Evolutionary conservation across 2,329 filamentous ascomycete genomes (phyloP), one percentile per base, ranked within the genome.

Genomic region (Colletotrichum neosansevieriae): DNA sequence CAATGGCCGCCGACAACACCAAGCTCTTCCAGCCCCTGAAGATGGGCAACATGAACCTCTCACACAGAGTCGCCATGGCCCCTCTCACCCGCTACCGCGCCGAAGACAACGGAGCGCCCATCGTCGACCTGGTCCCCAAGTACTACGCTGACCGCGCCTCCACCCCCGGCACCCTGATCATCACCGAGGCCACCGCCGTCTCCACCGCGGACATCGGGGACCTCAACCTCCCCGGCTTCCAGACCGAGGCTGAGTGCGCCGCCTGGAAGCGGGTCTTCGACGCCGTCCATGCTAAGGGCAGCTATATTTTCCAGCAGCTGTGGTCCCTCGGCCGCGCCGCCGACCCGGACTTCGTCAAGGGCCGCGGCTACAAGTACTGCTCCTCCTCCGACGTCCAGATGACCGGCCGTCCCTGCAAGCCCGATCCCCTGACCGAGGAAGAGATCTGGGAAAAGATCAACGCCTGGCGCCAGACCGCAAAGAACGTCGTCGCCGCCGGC

Each of bases 371-470:
- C 57, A 76, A 75, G 57, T 77, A 76, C 24, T 56, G 62, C 1
- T 77, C 75, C 4, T 75, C 74, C 60, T 71, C 71, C 32, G 42
- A 69, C 24, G 17, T 72, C 3, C 73, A 70, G 44, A 61, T 77
- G 71, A 73, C 73, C 7, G 75, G 75, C 0, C 71, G 72, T 4
- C 58, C 63, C 12, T 54, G 60, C 44, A 44, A 54, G 15, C 67
- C 67, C 5, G 67, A 69, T 7, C 34, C 63, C 29, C 58, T 61
- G 7, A 67, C 85, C 0, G 79, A 84, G 34, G 77, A 83, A 2
- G 88, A 91, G 38, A 92, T 92, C 64, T 81, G 86, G 67, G 76
- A 83, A 5, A 81, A 89, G 72, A 91, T 91, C 77, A 76, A 76
- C 10, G 84, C 84, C 0, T 92, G 83, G 78, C 83, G 82, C 3